Percentiles rank a stretch among this genome's conserved stretches.
Conservation (phyloP, 441 rosid genomes). For the Daphne laureola region DNA sequence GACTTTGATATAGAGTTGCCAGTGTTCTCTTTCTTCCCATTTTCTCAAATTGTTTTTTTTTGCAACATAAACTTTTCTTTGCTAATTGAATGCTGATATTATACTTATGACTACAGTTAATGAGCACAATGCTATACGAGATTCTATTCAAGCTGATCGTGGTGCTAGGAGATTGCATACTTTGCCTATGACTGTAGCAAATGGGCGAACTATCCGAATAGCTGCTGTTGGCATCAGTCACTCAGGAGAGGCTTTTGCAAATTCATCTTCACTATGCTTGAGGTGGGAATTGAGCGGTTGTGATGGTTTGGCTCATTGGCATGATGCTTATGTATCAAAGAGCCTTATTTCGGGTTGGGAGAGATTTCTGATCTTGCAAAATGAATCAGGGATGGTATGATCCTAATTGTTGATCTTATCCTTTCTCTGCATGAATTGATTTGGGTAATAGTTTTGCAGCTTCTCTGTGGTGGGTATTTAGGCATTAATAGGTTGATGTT, state of each 20-base stretch:
- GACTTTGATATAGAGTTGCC: too few relatives aligned
- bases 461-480: too few relatives aligned
- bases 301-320: conserved; percentile 76
- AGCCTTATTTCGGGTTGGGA: conserved; percentile 68
- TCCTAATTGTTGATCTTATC: background rate
- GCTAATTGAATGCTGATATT: too few relatives aligned
- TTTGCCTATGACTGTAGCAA: conserved; percentile 75
- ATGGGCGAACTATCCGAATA: conserved; percentile 74
- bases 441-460: too few relatives aligned
- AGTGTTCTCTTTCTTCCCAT: background rate
- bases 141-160: conserved; percentile 56
- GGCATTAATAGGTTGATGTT: too few relatives aligned
- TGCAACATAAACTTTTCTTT: too few relatives aligned
- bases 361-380: conserved; percentile 66
- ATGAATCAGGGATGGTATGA: conserved; percentile 79
- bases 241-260: conserved; percentile 79
- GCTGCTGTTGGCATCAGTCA: conserved; percentile 72
- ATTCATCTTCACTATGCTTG: conserved; percentile 82
- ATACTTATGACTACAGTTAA: conserved; percentile 48
- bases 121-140: conserved; percentile 48
- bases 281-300: conserved; percentile 76
- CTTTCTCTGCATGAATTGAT: too few relatives aligned
- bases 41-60: background rate
- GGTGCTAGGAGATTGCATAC: conserved; percentile 47
- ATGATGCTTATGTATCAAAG: conserved; percentile 41